Conservation (phyloP, 768 basidiomycete species). For the Neoboletus brunneissimus region DNA sequence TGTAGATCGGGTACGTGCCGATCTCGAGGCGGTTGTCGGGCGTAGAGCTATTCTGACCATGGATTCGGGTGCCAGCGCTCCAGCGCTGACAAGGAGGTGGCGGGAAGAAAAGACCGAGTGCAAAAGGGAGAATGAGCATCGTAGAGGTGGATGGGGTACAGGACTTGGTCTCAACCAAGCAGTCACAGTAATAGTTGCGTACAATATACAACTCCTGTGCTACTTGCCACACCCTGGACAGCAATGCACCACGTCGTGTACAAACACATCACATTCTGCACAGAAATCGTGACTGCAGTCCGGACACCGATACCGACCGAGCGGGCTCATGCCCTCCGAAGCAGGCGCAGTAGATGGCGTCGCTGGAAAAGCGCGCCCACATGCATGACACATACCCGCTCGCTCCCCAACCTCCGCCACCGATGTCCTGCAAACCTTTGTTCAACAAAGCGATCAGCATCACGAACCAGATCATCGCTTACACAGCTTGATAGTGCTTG, state of each 20-base stretch:
- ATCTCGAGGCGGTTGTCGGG: too few species aligned
- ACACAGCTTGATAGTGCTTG: constrained; percentile 80
- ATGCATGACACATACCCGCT: constrained; percentile 65
- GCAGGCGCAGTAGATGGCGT: constrained; percentile 36
- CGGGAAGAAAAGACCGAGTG: background rate
- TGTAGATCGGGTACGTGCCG: background rate
- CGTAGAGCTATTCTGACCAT: too few species aligned
- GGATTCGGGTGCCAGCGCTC: too few species aligned
- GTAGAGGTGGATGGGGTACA: background rate
- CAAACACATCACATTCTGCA: constrained; percentile 92
- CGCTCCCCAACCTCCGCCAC: constrained; percentile 38
- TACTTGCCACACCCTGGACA: constrained; percentile 82
- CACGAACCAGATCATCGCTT: constrained; percentile 35
- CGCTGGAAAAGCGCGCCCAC: constrained; percentile 66
- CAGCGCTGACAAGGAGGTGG: too few species aligned
- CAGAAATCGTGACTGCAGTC: constrained; percentile 89
- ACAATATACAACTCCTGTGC: constrained; percentile 16
- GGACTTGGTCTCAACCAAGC: too few species aligned
- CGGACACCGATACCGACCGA: constrained; percentile 86
- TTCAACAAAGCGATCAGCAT: constrained; percentile 1
- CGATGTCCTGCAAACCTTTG: constrained; percentile 33
- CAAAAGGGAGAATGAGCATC: background rate
- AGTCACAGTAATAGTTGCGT: constrained; percentile 26
- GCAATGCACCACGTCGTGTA: constrained; percentile 92
- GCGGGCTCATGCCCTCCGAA: constrained; percentile 71